Evolutionary conservation across 2,329 filamentous ascomycete species (phyloP).

Genomic region (Diplodia intermedia): DNA sequence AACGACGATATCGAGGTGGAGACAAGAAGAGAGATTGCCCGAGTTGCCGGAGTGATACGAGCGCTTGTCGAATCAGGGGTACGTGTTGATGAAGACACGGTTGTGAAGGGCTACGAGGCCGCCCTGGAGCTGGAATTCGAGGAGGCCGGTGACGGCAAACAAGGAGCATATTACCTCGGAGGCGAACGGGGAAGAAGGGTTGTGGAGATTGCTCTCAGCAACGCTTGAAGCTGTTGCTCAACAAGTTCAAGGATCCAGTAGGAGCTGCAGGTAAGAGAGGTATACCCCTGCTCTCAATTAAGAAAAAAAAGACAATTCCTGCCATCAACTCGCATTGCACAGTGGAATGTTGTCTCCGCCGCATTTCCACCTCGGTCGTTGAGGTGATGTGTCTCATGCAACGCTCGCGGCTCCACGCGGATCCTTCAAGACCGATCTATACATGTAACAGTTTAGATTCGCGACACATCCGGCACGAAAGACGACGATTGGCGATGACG

Average conservation of each 20-base stretch:
- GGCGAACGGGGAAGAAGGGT: slow-evolving; percentile 47
- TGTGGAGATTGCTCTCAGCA: slow-evolving; percentile 42
- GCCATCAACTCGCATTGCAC: slow-evolving; percentile 6
- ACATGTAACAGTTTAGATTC: not conserved
- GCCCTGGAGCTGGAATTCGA: slow-evolving; percentile 76
- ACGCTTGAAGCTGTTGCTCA: not conserved
- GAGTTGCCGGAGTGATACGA: slow-evolving; percentile 80
- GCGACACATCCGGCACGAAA: not conserved
- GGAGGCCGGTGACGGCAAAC: slow-evolving; percentile 60
- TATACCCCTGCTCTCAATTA: slow-evolving; percentile 14
- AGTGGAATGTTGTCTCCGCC: not conserved
- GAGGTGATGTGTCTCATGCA: not conserved
- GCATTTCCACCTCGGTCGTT: no score
- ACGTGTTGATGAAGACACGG: slow-evolving; percentile 87
- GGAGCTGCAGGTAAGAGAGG: slow-evolving; percentile 11
- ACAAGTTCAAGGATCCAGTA: not conserved
- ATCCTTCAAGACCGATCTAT: not conserved
- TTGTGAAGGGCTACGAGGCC: slow-evolving; percentile 81
- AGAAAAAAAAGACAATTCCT: not conserved
- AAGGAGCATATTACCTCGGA: slow-evolving; percentile 45
- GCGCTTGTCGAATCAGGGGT: slow-evolving; percentile 82
- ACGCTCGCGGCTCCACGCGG: no score
- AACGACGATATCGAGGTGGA: slow-evolving; percentile 82
- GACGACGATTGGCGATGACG: not conserved
- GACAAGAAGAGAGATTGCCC: slow-evolving; percentile 86